Percentiles rank a stretch among this genome's conserved stretches.
phyloP scores from a whole-genome alignment of 805 yeast species.

The Starmera amethionina region DNA sequence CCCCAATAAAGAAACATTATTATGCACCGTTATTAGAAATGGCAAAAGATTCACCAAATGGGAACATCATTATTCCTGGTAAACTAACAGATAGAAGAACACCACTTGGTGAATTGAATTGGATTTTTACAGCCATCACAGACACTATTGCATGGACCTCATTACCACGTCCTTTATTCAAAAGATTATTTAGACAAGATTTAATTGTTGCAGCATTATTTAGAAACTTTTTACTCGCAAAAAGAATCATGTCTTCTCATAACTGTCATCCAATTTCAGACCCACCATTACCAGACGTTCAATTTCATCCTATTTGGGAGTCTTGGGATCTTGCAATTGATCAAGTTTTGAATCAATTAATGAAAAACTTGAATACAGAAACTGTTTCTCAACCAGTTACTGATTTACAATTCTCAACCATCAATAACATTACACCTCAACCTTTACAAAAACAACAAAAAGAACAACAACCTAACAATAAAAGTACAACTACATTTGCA shows the following conservation, averaged over 20 bases:
- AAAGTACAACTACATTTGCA: constrained; percentile 17
- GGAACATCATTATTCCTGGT: constrained; percentile 71
- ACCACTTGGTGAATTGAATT: constrained; percentile 89
- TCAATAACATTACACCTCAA: too few relatives aligned
- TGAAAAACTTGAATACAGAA: constrained; percentile 31
- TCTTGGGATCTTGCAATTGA: constrained; percentile 97
- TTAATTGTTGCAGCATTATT: constrained; percentile 94
- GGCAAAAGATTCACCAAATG: constrained; percentile 22
- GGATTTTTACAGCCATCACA: constrained; percentile 97
- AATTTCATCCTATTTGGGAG: constrained; percentile 91
- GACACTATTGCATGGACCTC: constrained; percentile 98
- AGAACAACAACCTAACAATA: constrained; percentile 7
- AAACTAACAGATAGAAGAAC: constrained; percentile 87
- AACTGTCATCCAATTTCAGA: constrained; percentile 93
- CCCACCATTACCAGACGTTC: constrained; percentile 82
- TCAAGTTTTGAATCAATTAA: constrained; percentile 72
- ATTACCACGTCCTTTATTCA: constrained; percentile 78
- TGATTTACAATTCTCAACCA: too few relatives aligned
- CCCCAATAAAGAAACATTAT: constrained; percentile 43
- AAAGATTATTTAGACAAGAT: constrained; percentile 87
- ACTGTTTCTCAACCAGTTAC: constrained; percentile 5
- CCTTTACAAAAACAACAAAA: neutral
- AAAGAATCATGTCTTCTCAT: constrained; percentile 84
- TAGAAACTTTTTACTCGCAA: constrained; percentile 85
- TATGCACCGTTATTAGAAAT: constrained; percentile 29